Conservation (phyloP, 805 yeast species). For the Maudiozyma turicensis region DNA sequence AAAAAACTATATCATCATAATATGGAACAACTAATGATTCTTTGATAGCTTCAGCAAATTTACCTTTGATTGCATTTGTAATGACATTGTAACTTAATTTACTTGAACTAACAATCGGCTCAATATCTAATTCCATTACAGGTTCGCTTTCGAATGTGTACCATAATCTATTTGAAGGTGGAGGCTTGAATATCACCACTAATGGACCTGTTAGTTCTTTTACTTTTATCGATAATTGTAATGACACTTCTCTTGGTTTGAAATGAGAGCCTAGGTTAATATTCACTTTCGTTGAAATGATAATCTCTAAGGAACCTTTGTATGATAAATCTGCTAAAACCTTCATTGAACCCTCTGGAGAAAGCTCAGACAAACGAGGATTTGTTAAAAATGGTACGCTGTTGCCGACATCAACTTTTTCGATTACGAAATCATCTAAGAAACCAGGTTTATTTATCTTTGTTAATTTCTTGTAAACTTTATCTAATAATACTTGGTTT, state of each 20-base stretch:
- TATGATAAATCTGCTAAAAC: slow-evolving; percentile 56
- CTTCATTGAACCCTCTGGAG: slow-evolving; percentile 71
- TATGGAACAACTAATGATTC: slow-evolving; percentile 77
- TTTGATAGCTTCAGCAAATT: slow-evolving; percentile 66
- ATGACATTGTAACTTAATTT: slow-evolving; percentile 69
- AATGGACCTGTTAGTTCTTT: slow-evolving; percentile 66
- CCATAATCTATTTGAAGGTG: slow-evolving; percentile 89
- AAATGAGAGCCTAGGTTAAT: slow-evolving; percentile 69
- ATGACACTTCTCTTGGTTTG: slow-evolving; percentile 63
- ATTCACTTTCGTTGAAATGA: slow-evolving; percentile 71
- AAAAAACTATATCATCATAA: slow-evolving; percentile 81
- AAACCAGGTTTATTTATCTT: slow-evolving; percentile 83
- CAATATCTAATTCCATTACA: slow-evolving; percentile 59
- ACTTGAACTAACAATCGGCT: slow-evolving; percentile 84
- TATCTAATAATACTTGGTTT: slow-evolving; percentile 45
- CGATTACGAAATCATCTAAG: slow-evolving; percentile 70
- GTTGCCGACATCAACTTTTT: slow-evolving; percentile 62
- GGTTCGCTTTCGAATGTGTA: slow-evolving; percentile 80
- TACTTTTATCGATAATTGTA: slow-evolving; percentile 61
- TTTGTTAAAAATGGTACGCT: slow-evolving; percentile 72
- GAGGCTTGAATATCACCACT: slow-evolving; percentile 64
- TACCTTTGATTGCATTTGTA: slow-evolving; percentile 69
- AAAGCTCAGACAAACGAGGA: slow-evolving; percentile 57
- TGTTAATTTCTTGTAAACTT: slow-evolving; percentile 60
- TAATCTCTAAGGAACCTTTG: slow-evolving; percentile 65